Percentiles rank a stretch among this genome's conserved stretches.
Conservation (phyloP, 2,329 filamentous ascomycete genomes). For the Penicillium sp. region DNA sequence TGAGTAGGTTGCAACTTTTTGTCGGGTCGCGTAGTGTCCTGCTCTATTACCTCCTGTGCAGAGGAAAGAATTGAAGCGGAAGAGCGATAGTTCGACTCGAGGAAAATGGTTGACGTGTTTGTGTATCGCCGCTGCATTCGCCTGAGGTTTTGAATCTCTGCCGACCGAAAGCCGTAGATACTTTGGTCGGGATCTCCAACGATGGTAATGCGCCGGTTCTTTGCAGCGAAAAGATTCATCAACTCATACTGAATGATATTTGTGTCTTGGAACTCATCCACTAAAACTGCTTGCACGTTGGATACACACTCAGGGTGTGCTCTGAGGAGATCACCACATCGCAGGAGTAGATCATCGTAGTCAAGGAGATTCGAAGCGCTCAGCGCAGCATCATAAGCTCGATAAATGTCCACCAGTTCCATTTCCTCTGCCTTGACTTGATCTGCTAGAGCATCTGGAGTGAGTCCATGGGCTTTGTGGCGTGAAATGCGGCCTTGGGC, state of each 20-base stretch:
- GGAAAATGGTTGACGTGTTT: slow-evolving; percentile 76
- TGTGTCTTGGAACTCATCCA: slow-evolving; percentile 98
- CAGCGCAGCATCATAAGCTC: slow-evolving; percentile 78
- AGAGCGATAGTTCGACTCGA: slow-evolving; percentile 95
- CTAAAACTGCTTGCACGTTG: slow-evolving; percentile 87
- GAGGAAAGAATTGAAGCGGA: slow-evolving; percentile 80
- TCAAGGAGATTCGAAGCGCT: slow-evolving; percentile 80
- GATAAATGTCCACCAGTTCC: slow-evolving; percentile 70
- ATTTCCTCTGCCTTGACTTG: slow-evolving; percentile 55
- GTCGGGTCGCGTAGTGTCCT: slow-evolving; percentile 78
- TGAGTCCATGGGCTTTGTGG: slow-evolving; percentile 62
- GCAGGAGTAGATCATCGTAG: slow-evolving; percentile 88
- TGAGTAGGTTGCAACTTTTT: slow-evolving; percentile 83
- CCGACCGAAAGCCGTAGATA: slow-evolving; percentile 94
- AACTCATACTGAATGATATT: slow-evolving; percentile 94
- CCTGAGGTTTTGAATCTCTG: slow-evolving; percentile 85
- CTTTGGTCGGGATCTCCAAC: slow-evolving; percentile 97
- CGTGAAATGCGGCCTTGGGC: slow-evolving; percentile 76
- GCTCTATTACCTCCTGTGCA: slow-evolving; percentile 85
- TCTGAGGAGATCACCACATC: slow-evolving; percentile 78
- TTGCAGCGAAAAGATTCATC: slow-evolving; percentile 83
- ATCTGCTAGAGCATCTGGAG: slow-evolving; percentile 47
- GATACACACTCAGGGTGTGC: slow-evolving; percentile 78
- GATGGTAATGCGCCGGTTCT: slow-evolving; percentile 78
- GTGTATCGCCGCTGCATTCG: slow-evolving; percentile 77